Conservation (phyloP, 2,329 filamentous ascomycete genomes). For the Ophiostoma montium region DNA sequence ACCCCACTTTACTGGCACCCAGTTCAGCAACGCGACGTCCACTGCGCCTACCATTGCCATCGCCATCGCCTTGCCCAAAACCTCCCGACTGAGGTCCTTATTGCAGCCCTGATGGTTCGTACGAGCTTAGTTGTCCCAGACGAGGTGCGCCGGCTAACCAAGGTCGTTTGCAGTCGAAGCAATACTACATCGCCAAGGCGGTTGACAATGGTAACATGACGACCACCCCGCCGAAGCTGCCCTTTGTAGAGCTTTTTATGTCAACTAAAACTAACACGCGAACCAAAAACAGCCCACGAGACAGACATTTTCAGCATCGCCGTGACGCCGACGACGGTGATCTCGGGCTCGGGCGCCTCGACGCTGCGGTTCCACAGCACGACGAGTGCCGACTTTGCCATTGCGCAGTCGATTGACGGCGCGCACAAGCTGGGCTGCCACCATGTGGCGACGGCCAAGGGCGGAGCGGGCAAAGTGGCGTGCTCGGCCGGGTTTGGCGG, state of each 20-base stretch:
- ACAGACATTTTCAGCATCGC: conserved; percentile 77
- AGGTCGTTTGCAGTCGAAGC: conserved; percentile 61
- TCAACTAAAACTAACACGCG: too few species aligned
- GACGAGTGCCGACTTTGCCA: conserved; percentile 53
- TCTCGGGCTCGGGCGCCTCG: conserved; percentile 77
- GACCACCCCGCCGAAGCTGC: conserved; percentile 11
- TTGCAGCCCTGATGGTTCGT: too few species aligned
- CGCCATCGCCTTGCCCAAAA: too few species aligned
- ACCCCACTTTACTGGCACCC: too few species aligned
- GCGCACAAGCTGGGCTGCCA: conserved; percentile 86
- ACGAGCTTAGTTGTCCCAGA: too few species aligned
- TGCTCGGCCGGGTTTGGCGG: conserved; percentile 83
- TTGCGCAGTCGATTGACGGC: conserved; percentile 63
- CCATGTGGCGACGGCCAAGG: conserved; percentile 57
- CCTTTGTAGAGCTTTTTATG: too few species aligned
- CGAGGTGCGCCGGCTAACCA: neutral
- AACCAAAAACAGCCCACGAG: too few species aligned
- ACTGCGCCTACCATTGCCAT: too few species aligned
- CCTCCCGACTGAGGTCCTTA: too few species aligned
- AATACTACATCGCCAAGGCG: conserved; percentile 89
- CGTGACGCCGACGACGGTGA: conserved; percentile 54
- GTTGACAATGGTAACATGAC: conserved; percentile 76
- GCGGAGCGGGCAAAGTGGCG: conserved; percentile 51
- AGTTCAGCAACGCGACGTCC: too few species aligned
- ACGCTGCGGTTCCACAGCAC: conserved; percentile 71